Conservation (phyloP, 495 filamentous ascomycete species). For the Penicillium argentinense region DNA sequence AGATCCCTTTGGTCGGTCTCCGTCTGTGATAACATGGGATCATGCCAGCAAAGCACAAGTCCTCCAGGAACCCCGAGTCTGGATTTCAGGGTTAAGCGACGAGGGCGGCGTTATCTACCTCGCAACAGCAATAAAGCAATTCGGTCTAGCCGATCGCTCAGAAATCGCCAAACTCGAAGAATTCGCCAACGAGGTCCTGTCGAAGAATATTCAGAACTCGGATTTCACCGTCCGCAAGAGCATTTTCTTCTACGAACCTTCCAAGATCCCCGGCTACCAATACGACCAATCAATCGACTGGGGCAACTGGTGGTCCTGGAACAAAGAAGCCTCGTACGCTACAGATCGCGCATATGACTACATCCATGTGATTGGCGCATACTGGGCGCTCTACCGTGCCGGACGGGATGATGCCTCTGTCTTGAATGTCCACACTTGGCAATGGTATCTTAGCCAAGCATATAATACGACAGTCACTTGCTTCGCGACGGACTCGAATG, state of each 20-base stretch:
- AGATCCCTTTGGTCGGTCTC: conserved; percentile 48
- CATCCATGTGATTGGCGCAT: conserved; percentile 48
- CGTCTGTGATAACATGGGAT: conserved; percentile 52
- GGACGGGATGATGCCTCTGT: conserved; percentile 40
- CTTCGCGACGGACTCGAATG: conserved; percentile 14
- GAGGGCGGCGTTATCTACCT: conserved; percentile 53
- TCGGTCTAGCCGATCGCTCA: conserved; percentile 35
- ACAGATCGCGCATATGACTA: conserved; percentile 53
- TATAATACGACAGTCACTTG: conserved; percentile 30
- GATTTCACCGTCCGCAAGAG: conserved; percentile 48
- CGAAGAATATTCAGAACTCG: conserved; percentile 35
- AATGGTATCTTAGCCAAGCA: conserved; percentile 51
- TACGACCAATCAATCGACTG: conserved; percentile 40
- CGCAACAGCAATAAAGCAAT: conserved; percentile 48
- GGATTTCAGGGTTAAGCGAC: conserved; percentile 53
- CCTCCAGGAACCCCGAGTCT: conserved; percentile 49
- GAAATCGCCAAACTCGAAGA: conserved; percentile 48
- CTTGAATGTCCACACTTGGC: conserved; percentile 33
- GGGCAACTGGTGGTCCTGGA: conserved; percentile 41
- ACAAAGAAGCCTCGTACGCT: conserved; percentile 35
- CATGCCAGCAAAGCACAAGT: conserved; percentile 36
- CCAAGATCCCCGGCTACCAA: conserved; percentile 29
- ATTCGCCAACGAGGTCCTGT: conserved; percentile 45
- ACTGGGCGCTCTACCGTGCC: conserved; percentile 52
- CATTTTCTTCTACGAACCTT: conserved; percentile 51